Evolutionary conservation across 2,329 filamentous ascomycete species (phyloP).

Genomic region (Cryphonectria japonica): DNA sequence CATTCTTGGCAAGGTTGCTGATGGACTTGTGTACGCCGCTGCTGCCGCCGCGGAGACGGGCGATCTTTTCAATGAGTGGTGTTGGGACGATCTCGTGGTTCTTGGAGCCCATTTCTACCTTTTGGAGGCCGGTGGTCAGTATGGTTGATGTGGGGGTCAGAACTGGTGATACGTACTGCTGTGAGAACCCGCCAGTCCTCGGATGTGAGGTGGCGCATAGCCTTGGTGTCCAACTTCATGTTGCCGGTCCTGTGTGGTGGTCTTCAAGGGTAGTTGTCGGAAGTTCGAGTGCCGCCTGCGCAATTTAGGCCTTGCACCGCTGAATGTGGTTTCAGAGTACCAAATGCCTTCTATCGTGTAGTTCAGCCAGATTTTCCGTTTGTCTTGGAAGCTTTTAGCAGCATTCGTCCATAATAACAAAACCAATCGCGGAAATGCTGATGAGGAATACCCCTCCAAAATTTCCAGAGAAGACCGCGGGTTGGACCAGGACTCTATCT

Average conservation of each 20-base stretch:
- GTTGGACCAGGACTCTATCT: constrained; percentile 24
- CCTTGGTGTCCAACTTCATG: constrained; percentile 96
- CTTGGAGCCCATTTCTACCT: constrained; percentile 92
- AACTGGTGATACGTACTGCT: constrained; percentile 63
- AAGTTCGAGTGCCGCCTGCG: neutral
- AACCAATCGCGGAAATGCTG: neutral
- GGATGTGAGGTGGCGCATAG: constrained; percentile 85
- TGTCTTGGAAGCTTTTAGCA: neutral
- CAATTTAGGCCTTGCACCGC: neutral
- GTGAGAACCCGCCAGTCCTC: constrained; percentile 97
- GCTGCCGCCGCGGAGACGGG: constrained; percentile 76
- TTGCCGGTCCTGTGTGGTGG: constrained; percentile 31
- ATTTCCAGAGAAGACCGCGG: constrained; percentile 19
- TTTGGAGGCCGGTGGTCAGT: constrained; percentile 41
- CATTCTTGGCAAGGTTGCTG: constrained; percentile 87
- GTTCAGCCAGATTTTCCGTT: neutral
- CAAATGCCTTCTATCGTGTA: neutral
- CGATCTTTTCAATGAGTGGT: constrained; percentile 80
- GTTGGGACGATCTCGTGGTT: constrained; percentile 98
- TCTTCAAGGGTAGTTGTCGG: neutral
- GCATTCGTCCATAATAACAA: neutral
- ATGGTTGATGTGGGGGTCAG: constrained; percentile 32
- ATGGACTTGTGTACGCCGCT: constrained; percentile 85
- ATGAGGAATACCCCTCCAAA: constrained; percentile 20
- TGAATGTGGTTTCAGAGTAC: neutral